These are phyloP conservation scores for Olyra latifolia DNA, from an alignment of 176 grass and related monocot genomes.

Conservation along the genomic window DNA sequence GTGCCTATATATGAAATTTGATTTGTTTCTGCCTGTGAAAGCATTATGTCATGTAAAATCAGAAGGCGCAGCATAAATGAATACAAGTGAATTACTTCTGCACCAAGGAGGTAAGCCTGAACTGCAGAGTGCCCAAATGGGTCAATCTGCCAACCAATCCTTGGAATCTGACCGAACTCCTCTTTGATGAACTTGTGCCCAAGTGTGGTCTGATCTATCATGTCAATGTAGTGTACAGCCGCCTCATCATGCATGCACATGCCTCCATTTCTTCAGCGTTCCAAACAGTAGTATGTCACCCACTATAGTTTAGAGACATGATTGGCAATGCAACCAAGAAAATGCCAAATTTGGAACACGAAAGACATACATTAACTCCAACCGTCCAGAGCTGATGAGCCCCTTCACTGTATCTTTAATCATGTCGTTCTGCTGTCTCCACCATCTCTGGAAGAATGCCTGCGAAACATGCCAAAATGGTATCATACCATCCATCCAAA, in stretches of 20 bases:
- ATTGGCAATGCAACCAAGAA: not conserved
- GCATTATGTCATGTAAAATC: not conserved
- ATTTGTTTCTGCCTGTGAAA: not conserved
- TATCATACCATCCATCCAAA: not conserved
- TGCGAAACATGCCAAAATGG: slow-evolving; percentile 3
- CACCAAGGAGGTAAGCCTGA: slow-evolving; percentile 82
- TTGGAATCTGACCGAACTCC: slow-evolving; percentile 71
- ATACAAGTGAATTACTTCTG: slow-evolving; percentile 54
- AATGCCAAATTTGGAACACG: not conserved
- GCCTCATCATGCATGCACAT: slow-evolving; percentile 98
- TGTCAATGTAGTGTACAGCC: slow-evolving; percentile 90
- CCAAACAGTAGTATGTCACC: slow-evolving; percentile 14
- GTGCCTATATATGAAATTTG: not conserved
- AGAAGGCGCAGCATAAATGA: slow-evolving; percentile 3
- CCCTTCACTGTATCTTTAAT: slow-evolving; percentile 75
- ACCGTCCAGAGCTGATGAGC: slow-evolving; percentile 70
- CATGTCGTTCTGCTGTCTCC: slow-evolving; percentile 73
- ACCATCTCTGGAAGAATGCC: slow-evolving; percentile 96
- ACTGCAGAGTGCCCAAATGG: slow-evolving; percentile 94
- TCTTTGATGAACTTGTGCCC: slow-evolving; percentile 82
- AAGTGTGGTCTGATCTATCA: slow-evolving; percentile 93
- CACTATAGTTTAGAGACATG: not conserved
- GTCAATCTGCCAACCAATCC: slow-evolving; percentile 95
- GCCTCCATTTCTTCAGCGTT: slow-evolving; percentile 73
- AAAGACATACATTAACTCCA: slow-evolving; percentile 75